Evolutionary conservation across 129 eudicot species (phyloP), one percentile per base, ranked within the genome.

Genomic region (Saposhnikovia divaricata): DNA sequence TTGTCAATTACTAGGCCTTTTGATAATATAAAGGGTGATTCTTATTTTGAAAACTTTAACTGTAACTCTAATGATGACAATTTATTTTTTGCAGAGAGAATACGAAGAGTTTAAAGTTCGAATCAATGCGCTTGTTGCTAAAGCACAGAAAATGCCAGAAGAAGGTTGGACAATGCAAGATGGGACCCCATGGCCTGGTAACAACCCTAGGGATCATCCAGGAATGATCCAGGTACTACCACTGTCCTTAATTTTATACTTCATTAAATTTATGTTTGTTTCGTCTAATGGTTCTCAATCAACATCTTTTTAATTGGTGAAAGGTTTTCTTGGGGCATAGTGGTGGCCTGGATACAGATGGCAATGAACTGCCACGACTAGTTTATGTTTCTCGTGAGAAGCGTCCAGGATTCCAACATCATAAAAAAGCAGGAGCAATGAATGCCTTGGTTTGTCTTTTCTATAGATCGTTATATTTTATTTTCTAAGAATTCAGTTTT

Each of bases 151-250:
- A 86, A 88, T 86, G 84, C 97, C 97, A 6, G 97, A 92, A 84
- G 97, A 92, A 87, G 97, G 97, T 42, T 92, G 97, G 97, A 88
- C 97, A 72, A 92, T 92, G 97, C 93, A 87, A 85, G 97, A 92
- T 82, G 97, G 96, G 80, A 92, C 93, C 42, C 81, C 96, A 9
- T 92, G 97, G 97, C 97, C 97, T 28, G 97, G 97, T 84, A 92
- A 92, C 76, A 92, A 92, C 83, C 87, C 96, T 16, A 81, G 97
- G 76, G 96, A 92, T 86, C 97, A 92, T 82, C 97, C 97, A 0
- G 97, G 97, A 84, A 92, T 92, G 97, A 92, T 92, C 72, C 97
- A 92, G 96, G 97, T 92, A 82, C 34, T 40, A 66, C 48, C 10
- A 38, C 15, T 48, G 27, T 45, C 81, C 23, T 15, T 59, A 16